Evolutionary conservation across 441 rosid genomes (phyloP).

Genomic region (Pelargonium exstipulatum): DNA sequence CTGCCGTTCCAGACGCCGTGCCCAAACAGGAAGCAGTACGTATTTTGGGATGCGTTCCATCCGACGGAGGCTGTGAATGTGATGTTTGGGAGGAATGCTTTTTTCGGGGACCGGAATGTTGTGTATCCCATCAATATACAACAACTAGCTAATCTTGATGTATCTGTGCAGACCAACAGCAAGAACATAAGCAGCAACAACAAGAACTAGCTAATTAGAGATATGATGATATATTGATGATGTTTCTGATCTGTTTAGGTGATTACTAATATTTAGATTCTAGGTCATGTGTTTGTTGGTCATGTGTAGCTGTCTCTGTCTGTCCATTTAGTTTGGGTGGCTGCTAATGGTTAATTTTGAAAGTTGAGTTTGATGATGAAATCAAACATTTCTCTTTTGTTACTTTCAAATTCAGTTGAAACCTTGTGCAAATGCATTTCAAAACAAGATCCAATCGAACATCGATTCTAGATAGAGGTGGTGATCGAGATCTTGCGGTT

Average conservation of each 20-base stretch:
- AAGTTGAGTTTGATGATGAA: too few relatives aligned
- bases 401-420: too few relatives aligned
- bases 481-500: too few relatives aligned
- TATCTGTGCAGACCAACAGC: neutral
- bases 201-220: neutral
- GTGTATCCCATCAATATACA: conserved; percentile 72
- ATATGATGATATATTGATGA: neutral
- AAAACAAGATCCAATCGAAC: too few relatives aligned
- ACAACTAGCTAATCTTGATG: conserved; percentile 46
- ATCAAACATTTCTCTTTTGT: too few relatives aligned
- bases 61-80: conserved; percentile 88
- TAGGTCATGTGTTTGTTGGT: too few relatives aligned
- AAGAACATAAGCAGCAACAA: neutral
- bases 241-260: neutral
- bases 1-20: conserved; percentile 89
- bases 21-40: conserved; percentile 48
- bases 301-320: too few relatives aligned
- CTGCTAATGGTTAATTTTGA: too few relatives aligned
- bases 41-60: conserved; percentile 97
- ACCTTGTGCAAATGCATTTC: too few relatives aligned
- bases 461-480: too few relatives aligned
- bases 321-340: too few relatives aligned
- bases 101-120: conserved; percentile 45
- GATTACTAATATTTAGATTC: neutral
- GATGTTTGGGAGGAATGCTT: conserved; percentile 61